Evolutionary conservation across 495 filamentous ascomycete genomes (phyloP), one percentile per base, ranked within the genome.

Genomic region (Penicillium nucicola): DNA sequence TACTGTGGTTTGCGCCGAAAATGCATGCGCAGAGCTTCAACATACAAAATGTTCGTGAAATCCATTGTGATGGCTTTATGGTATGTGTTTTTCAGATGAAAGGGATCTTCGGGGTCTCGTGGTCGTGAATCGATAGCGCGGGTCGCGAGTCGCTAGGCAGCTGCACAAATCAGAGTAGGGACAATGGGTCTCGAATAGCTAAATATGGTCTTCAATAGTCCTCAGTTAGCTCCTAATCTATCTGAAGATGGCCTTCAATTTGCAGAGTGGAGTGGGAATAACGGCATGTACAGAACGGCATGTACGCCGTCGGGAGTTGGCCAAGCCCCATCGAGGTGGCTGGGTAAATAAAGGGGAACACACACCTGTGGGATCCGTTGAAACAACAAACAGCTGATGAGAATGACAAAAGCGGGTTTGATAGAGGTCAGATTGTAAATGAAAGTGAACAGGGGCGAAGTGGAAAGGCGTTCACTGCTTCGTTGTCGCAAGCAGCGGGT

Each of bases 11-110:
- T 14, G 12, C 2, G 8, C 5, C 3, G 42, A 19, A 14, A 1
- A 7, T 19, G 4, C n/a, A 18, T 7, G 9, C 13, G 12, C 11
- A 36, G n/a, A 38, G 14, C 37, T 12, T 52, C 34, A 38, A 71
- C 78, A 60, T 74, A 81, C 78, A 81, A 81, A 60, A 81, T 79
- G 62, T 81, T 79, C 22, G 77, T 79, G 65, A 78, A 72, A 57
- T 81, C 78, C 78, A 81, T 81, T 58, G 52, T 68, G 59, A 45
- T 40, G 42, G 32, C 28, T 54, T 39, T 33, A 7, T 17, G 30
- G 42, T 40, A 7, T 18, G 19, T 22, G 19, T 22, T 25, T 31
- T 22, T 33, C 12, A 28, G 28, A 22, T 37, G 31, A 23, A 42
- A 49, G 41, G 14, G 50, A 56, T 58, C 28, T 42, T 55, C 17